Percentiles rank a stretch among this genome's conserved stretches.
phyloP scores from a whole-genome alignment of 169 alveolate species.

The Plasmodium vivax region DNA sequence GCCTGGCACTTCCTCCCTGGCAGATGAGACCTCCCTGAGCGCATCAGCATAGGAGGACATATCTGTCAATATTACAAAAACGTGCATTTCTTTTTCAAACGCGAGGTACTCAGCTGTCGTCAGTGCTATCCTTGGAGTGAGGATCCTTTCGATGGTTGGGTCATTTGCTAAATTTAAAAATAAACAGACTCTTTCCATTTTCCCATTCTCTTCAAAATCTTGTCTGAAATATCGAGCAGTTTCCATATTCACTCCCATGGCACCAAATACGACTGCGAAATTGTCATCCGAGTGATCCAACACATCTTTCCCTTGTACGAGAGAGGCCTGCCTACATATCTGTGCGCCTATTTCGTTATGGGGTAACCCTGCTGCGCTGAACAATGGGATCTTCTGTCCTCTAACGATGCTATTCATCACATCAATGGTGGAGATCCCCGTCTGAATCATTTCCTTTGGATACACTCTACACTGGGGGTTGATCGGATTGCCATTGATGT shows the following conservation, averaged over 20 bases:
- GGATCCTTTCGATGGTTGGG: constrained; percentile 99
- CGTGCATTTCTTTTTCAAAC: constrained; percentile 98
- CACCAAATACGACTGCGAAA: constrained; percentile 99
- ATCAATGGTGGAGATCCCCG: constrained; percentile 99
- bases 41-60: constrained; percentile 99
- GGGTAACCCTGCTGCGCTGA: constrained; percentile 99
- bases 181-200: constrained; percentile 99
- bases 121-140: constrained; percentile 98
- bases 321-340: constrained; percentile 98
- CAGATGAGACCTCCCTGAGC: constrained; percentile 99
- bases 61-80: constrained; percentile 98
- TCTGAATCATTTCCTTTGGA: constrained; percentile 99
- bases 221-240: constrained; percentile 99
- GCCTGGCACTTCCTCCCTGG: constrained; percentile 99
- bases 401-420: constrained; percentile 99
- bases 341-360: constrained; percentile 99
- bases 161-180: constrained; percentile 99
- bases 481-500: constrained; percentile 97
- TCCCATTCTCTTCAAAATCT: constrained; percentile 99
- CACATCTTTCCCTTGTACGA: constrained; percentile 98
- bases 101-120: constrained; percentile 99
- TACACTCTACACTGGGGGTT: constrained; percentile 98
- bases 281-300: constrained; percentile 98
- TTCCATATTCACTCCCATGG: constrained; percentile 99
- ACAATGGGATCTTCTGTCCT: constrained; percentile 99